These are phyloP conservation scores for Thelonectria blattea DNA, from an alignment of 2,329 filamentous ascomycete species.

Conservation along the genomic window DNA sequence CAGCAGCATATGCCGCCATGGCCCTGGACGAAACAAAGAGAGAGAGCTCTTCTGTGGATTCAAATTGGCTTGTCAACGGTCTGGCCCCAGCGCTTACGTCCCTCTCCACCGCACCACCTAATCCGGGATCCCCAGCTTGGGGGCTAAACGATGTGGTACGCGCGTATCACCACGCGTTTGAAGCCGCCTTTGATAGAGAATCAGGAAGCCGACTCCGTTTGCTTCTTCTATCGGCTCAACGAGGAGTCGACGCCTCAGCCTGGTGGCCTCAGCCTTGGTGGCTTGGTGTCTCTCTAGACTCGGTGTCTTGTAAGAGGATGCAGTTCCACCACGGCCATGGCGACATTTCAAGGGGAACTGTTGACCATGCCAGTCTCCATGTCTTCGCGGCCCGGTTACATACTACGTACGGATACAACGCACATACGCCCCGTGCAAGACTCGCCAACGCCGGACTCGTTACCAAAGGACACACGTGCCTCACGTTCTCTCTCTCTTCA, in stretches of 20 bases:
- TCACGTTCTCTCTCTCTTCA: not conserved
- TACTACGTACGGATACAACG: too few relatives aligned
- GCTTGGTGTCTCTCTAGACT: too few relatives aligned
- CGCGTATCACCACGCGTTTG: constrained; percentile 6
- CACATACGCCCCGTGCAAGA: too few relatives aligned
- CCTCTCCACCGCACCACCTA: constrained; percentile 12
- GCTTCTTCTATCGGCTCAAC: not conserved
- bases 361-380: not conserved
- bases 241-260: too few relatives aligned
- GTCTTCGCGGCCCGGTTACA: too few relatives aligned
- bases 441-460: too few relatives aligned
- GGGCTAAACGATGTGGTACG: not conserved
- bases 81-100: constrained; percentile 15
- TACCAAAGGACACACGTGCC: not conserved
- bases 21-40: constrained; percentile 4
- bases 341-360: not conserved
- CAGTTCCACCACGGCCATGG: too few relatives aligned
- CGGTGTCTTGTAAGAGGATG: too few relatives aligned
- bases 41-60: not conserved
- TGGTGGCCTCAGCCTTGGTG: too few relatives aligned
- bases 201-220: constrained; percentile 7
- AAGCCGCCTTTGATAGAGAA: constrained; percentile 1
- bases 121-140: not conserved
- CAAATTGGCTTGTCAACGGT: not conserved
- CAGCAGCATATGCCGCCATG: not conserved